Evolutionary conservation across 495 filamentous ascomycete species (phyloP).

Genomic region (Pyronema omphalodes): DNA sequence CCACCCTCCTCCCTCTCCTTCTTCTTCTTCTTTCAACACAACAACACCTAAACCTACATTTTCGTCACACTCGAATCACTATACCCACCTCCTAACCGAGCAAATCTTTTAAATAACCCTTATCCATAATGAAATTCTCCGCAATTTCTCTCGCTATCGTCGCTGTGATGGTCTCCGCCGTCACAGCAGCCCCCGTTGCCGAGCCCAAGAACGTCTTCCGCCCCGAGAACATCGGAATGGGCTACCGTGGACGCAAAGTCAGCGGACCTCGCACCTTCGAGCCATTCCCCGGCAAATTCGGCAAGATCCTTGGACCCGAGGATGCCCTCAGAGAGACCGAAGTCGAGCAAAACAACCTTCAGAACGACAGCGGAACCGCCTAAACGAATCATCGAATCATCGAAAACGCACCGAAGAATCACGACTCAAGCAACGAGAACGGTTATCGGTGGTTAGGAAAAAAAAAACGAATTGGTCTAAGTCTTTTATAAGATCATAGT

Average conservation of each 20-base stretch:
- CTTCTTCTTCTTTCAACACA: too few species aligned
- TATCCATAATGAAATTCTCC: too few species aligned
- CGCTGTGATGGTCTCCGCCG: too few species aligned
- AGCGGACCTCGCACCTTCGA: neutral
- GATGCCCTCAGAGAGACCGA: neutral
- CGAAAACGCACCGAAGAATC: too few species aligned
- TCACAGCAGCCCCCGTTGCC: neutral
- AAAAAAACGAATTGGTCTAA: neutral
- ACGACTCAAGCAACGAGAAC: neutral
- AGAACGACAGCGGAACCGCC: neutral
- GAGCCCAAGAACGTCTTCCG: conserved; percentile 5
- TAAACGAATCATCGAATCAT: too few species aligned
- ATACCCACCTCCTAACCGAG: too few species aligned
- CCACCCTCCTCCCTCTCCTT: too few species aligned
- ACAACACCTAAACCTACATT: too few species aligned
- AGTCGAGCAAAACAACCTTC: neutral
- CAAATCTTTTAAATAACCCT: too few species aligned
- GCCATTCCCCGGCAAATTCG: conserved; percentile 1
- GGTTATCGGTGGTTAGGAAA: neutral
- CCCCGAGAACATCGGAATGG: conserved; percentile 5
- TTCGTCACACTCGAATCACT: too few species aligned
- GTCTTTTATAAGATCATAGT: neutral
- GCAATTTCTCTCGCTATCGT: too few species aligned
- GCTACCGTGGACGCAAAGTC: conserved; percentile 1
- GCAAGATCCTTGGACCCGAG: neutral